Base-by-base conservation (phyloP, 2,329 filamentous ascomycete genomes). In the Myriosclerotinia scirpicola region DNA sequence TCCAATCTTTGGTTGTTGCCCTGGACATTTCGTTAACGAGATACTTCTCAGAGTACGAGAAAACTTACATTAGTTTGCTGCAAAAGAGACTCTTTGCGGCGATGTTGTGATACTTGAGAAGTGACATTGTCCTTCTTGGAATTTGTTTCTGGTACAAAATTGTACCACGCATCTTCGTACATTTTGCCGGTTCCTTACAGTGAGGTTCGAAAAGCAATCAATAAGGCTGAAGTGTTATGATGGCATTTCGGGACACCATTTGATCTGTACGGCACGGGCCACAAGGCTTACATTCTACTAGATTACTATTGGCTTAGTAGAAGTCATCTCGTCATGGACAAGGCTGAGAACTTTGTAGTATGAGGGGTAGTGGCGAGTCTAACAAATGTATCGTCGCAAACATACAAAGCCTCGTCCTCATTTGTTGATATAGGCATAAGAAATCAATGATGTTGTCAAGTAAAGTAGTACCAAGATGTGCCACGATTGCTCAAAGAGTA, bases 111-210 rank as follows among this genome's bases (percentile, higher is more conserved):
- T 58, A 78, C 74, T 66, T 81, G 42, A 74, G 74, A 52, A 81
- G 46, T 12, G 44, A 38, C 79, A 54, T 80, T 73, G n/a, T 79
- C 79, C 68, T 80, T 80, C 72, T 82, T 84, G 70, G 83, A 79
- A 67, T 83, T 80, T 64, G 85, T 79, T 65, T 89, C 86, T 36
- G 90, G 85, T 70, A 91, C 86, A 75, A 92, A 89, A 76, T 85
- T 91, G 80, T 93, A 92, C 90, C 91, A 94, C 40, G 90, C 87
- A 78, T 94, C 91, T 78, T 94, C 91, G 77, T 91, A 91, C 90
- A 92, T 93, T 72, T 71, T 80, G 59, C 38, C 46, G 48, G 52
- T 58, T 38, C 54, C 55, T 61, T 52, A 52, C 50, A 64, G 40
- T 15, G n/a, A 66, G 34, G 15, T 59, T 44, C 14, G 14, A 48